A percentile compares a stretch with the other conserved stretches of the same genome.
These are phyloP conservation scores for Peronospora farinosa DNA, from an alignment of 352 stramenopile genomes.

Conservation along the genomic window DNA sequence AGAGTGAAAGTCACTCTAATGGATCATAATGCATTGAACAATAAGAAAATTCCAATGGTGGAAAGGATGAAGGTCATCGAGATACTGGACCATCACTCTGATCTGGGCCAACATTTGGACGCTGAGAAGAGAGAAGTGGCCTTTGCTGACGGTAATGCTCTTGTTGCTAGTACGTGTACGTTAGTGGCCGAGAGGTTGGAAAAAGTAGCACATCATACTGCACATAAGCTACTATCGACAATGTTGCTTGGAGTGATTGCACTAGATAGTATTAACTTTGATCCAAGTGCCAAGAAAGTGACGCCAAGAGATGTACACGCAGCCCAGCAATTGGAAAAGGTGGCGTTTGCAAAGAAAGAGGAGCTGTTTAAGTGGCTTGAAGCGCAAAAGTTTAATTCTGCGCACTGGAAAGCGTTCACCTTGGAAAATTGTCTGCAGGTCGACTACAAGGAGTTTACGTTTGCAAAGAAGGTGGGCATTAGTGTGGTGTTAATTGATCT, in stretches of 20 bases:
- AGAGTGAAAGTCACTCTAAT: slow-evolving; percentile 46
- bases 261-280: slow-evolving; percentile 75
- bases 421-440: slow-evolving; percentile 61
- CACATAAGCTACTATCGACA: slow-evolving; percentile 46
- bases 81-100: slow-evolving; percentile 79
- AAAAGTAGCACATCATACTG: slow-evolving; percentile 6
- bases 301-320: slow-evolving; percentile 48
- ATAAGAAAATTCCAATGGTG: slow-evolving; percentile 37
- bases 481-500: slow-evolving; percentile 60
- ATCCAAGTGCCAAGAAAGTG: slow-evolving; percentile 70
- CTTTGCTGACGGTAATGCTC: slow-evolving; percentile 56
- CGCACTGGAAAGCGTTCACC: slow-evolving; percentile 56
- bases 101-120: slow-evolving; percentile 42
- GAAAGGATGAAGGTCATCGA: slow-evolving; percentile 39
- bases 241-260: slow-evolving; percentile 75
- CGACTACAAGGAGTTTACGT: slow-evolving; percentile 78
- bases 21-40: slow-evolving; percentile 71
- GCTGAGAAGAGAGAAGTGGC: slow-evolving; percentile 53
- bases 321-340: slow-evolving; percentile 36
- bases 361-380: slow-evolving; percentile 64
- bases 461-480: slow-evolving; percentile 40
- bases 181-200: slow-evolving; percentile 66
- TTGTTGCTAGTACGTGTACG: slow-evolving; percentile 71
- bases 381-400: slow-evolving; percentile 55
- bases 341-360: slow-evolving; percentile 37